Evolutionary conservation across 2,329 filamentous ascomycete genomes (phyloP), one percentile per base, ranked within the genome.

Genomic region (Xylariales sp.): DNA sequence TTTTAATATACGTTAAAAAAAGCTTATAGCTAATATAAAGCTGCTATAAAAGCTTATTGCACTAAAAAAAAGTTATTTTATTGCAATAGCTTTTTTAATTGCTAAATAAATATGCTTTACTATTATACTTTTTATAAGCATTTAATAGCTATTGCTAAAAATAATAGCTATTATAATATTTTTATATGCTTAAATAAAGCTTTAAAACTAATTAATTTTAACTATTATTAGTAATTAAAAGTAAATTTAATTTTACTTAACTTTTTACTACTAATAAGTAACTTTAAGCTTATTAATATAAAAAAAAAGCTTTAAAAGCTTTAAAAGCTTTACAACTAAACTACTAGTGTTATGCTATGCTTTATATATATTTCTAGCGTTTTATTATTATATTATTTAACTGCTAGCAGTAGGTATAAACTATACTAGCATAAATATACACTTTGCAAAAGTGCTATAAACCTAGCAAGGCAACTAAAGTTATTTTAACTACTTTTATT

Each of bases 1-100:
- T 34, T 14, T 12, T 57, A 43, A 5, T 43, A 50, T 50, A 12
- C 14, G 3, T 54, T 54, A 53, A 54, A 62, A 45, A 54, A 18
- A 34, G 39, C 28, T 18, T 54, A 54, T 14, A 62, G 41, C 12
- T 14, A 62, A 53, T 62, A 53, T 57, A 16, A 49, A 56, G n/a
- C 16, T 14, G 2, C 16, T 28, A 4, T 41, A 45, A 45, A 23
- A 36, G 7, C 12, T 46, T 64, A 59, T 30, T 36, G 46, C 2
- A 10, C 10, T 36, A 36, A 54, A 23, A 23, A 23, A 23, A 23
- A 14, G 46, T 43, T 60, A 18, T 10, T 50, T 41, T 30, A 10
- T 60, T 60, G 10, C 30, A 49, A 1, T 50, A 18, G 23, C 12
- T 16, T 5, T 4, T 52, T 52, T 52, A n/a, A 9, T 9, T 1